phyloP scores from a whole-genome alignment of 352 stramenopile species.

The Phytophthora sp. region DNA sequence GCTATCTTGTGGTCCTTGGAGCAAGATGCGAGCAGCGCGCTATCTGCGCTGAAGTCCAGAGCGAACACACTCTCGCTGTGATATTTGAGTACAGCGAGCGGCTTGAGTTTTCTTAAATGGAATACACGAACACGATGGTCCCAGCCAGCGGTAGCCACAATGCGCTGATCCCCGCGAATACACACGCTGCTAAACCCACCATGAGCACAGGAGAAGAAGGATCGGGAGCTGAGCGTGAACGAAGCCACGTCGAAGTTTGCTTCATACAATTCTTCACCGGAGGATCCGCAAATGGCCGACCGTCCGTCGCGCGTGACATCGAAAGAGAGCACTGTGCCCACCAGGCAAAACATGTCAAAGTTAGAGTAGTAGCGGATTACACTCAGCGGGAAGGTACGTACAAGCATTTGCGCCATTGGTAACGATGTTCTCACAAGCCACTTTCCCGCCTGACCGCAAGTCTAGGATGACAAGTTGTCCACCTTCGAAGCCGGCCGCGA shows the following conservation, averaged over 20 bases:
- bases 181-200: slow-evolving; percentile 72
- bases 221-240: slow-evolving; percentile 40
- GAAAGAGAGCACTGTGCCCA: slow-evolving; percentile 64
- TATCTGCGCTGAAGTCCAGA: slow-evolving; percentile 74
- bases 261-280: slow-evolving; percentile 56
- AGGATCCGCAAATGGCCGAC: slow-evolving; percentile 67
- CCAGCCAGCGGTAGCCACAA: slow-evolving; percentile 83
- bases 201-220: slow-evolving; percentile 67
- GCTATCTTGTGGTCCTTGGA: slow-evolving; percentile 85
- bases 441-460: slow-evolving; percentile 54
- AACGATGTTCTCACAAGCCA: slow-evolving; percentile 58
- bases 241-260: slow-evolving; percentile 52
- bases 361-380: background rate
- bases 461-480: slow-evolving; percentile 74
- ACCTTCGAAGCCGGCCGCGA: slow-evolving; percentile 74
- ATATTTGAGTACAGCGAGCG: slow-evolving; percentile 81
- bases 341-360: slow-evolving; percentile 6
- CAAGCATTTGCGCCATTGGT: slow-evolving; percentile 51
- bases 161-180: slow-evolving; percentile 73
- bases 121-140: slow-evolving; percentile 81
- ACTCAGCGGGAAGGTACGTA: slow-evolving; percentile 32
- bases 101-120: slow-evolving; percentile 74
- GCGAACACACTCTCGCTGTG: slow-evolving; percentile 79
- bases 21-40: slow-evolving; percentile 59
- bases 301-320: slow-evolving; percentile 63